Evolutionary conservation across 768 basidiomycete genomes (phyloP).

Genomic region (Cystobasidium tubakii): DNA sequence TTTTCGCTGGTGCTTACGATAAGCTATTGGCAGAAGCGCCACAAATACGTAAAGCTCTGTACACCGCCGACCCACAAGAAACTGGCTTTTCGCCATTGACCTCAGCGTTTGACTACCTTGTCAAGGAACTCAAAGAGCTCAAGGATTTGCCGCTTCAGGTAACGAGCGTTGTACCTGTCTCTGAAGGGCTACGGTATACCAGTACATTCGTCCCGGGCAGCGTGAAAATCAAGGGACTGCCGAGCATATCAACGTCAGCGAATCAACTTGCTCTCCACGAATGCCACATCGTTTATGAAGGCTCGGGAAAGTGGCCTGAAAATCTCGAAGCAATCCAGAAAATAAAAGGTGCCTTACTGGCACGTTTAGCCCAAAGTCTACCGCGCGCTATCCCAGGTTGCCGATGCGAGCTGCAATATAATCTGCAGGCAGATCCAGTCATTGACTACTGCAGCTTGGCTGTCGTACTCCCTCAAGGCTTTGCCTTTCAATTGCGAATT

Average conservation of each 20-base stretch:
- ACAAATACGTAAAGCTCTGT: constrained; percentile 48
- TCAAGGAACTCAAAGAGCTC: constrained; percentile 67
- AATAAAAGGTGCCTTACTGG: constrained; percentile 86
- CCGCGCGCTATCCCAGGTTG: constrained; percentile 57
- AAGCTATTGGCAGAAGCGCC: constrained; percentile 47
- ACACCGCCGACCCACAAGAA: constrained; percentile 49
- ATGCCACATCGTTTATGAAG: constrained; percentile 80
- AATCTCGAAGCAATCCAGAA: constrained; percentile 86
- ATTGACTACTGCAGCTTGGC: constrained; percentile 69
- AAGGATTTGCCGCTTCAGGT: constrained; percentile 70
- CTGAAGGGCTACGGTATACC: constrained; percentile 73
- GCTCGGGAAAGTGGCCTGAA: constrained; percentile 88
- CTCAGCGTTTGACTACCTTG: constrained; percentile 70
- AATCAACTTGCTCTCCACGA: constrained; percentile 66
- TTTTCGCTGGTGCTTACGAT: constrained; percentile 51
- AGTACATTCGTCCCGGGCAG: constrained; percentile 70
- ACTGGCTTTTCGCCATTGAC: constrained; percentile 56
- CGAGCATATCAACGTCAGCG: constrained; percentile 52
- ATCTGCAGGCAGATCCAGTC: constrained; percentile 57
- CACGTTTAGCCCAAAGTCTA: constrained; percentile 65
- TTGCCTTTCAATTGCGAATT: constrained; percentile 76
- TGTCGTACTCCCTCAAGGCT: constrained; percentile 70
- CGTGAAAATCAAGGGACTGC: constrained; percentile 43
- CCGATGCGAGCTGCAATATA: constrained; percentile 53
- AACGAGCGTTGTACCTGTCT: constrained; percentile 66